Evolutionary conservation across 805 yeast genomes (phyloP), one percentile per base, ranked within the genome.

Genomic region (Schwanniomyces yamadae): DNA sequence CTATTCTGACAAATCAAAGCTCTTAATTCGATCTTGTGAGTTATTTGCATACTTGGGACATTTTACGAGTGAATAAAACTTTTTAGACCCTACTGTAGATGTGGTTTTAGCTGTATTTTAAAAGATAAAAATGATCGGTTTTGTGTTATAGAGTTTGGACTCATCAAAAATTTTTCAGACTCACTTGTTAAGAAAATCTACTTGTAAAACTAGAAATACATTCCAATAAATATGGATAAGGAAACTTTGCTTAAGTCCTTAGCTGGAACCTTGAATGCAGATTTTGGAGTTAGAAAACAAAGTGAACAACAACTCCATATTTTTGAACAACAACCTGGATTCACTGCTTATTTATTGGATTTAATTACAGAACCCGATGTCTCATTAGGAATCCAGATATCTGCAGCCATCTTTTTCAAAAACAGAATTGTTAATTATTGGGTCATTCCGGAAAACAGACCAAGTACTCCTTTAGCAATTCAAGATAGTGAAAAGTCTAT

Each of bases 241-340:
- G 69, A 69, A 25, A 66, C 72, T 16, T 68, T 78, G 34, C 59
- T 78, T 40, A 53, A 59, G 31, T 69, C 78, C 23, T 66, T 78
- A 40, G 68, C 74, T 22, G 77, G 77, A 20, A 77, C 83, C 1
- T 58, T 78, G 50, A 78, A 77, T 44, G 70, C 80, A 24, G 66
- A 73, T 44, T 65, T 69, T 18, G 66, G 63, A 37, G 48, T 65
- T 11, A 68, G 82, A 50, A 75, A 75, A 49, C 67, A 68, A 22
- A 76, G 82, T 12, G 84, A 79, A 55, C 56, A 55, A 20, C 75
- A 75, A 47, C 61, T 78, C 40, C 61, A 60, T 23, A 69, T 64
- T 26, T 74, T 63, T 42, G 83, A 77, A 50, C 72, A 70, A 41
- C 76, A 73, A 42, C 71, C 75, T 1, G 84, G 84, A 3, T 78